These are phyloP conservation scores for Saxispiralis lemnorum DNA, from an alignment of 495 filamentous ascomycete genomes.

Conservation along the genomic window DNA sequence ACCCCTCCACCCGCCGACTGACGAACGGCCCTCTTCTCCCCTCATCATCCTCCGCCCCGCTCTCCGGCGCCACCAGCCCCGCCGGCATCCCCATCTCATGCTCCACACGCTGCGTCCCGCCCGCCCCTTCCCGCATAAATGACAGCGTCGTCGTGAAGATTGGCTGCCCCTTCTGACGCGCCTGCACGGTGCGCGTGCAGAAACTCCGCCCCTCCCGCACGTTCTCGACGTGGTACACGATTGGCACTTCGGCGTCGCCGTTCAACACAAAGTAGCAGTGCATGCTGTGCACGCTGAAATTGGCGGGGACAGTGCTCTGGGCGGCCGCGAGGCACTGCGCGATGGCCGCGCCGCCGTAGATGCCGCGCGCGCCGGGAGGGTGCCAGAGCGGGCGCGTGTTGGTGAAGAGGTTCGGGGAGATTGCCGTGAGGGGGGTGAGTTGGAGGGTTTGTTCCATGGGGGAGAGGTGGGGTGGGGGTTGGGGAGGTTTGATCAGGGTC, in stretches of 20 bases:
- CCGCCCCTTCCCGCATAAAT: constrained; percentile 57
- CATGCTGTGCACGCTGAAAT: constrained; percentile 82
- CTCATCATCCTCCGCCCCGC: constrained; percentile 5
- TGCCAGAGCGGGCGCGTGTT: constrained; percentile 84
- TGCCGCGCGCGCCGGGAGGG: constrained; percentile 73
- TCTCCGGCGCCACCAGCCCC: constrained; percentile 21
- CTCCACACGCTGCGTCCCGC: constrained; percentile 40
- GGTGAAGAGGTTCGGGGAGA: constrained; percentile 81
- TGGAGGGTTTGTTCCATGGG: constrained; percentile 79
- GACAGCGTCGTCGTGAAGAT: constrained; percentile 92
- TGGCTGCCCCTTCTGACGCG: constrained; percentile 65
- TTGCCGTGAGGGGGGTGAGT: constrained; percentile 58
- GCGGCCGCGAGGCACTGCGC: constrained; percentile 81
- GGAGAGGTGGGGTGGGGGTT: constrained; percentile 51
- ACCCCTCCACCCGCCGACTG: constrained; percentile 35
- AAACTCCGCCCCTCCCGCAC: constrained; percentile 84
- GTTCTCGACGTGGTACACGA: constrained; percentile 82
- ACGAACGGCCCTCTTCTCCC: constrained; percentile 33
- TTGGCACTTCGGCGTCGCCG: constrained; percentile 64
- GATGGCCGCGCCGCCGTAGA: constrained; percentile 86
- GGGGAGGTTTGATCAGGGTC: constrained; percentile 63
- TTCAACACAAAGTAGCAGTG: constrained; percentile 98
- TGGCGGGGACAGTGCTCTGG: constrained; percentile 59
- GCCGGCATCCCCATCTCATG: constrained; percentile 44
- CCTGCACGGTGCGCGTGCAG: constrained; percentile 87